Base-by-base conservation (phyloP, 192 early-diverging fungal species). In the Coemansia brasiliensis region DNA sequence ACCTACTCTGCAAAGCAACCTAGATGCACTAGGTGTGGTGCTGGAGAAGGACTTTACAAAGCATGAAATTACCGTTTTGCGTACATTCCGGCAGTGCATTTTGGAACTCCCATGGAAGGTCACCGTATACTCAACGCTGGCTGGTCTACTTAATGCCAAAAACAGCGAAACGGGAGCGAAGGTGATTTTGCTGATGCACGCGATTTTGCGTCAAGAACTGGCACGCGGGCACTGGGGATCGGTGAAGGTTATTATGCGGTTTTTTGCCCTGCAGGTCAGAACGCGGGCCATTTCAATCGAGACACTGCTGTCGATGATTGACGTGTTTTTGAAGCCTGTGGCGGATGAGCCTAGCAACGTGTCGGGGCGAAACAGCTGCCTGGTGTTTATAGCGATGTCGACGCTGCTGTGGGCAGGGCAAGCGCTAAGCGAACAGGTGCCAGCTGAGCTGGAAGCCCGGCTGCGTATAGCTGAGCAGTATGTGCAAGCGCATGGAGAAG, bases 111-210 rank as follows among this genome's bases (percentile, higher is more conserved):
- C 70, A 13, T 65, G 67, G 66, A 70, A 73, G 21, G 62, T 65
- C n/a, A 65, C 69, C 6, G 66, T 69, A 38, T 98, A 92, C 58
- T 91, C 87, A 48, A 88, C 91, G 21, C 74, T 96, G 22, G 84
- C 86, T 17, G 93, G 91, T 25, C 67, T 98, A 17, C 65, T 98
- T 24, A 96, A 96, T 56, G 84, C 85, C 4, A 83, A 84, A 55
- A 85, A 86, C 57, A 63, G 67, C 50, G 85, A 84, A 18, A 83
- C 86, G 1, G 90, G 84, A 24, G 75, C 56, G 2, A 82, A 79
- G 21, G 75, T 98, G 21, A 83, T 96, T 16, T 58, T 66, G 6
- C 68, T 74, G 61, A 82, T 86, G 55, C 64, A 82, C 15, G 69
- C 78, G 5, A 61, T 80, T 3, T 64, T 93, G 16, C 63, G 85